Evolutionary conservation across 306 rosid genomes (phyloP).

Genomic region (Carpinus viminea): DNA sequence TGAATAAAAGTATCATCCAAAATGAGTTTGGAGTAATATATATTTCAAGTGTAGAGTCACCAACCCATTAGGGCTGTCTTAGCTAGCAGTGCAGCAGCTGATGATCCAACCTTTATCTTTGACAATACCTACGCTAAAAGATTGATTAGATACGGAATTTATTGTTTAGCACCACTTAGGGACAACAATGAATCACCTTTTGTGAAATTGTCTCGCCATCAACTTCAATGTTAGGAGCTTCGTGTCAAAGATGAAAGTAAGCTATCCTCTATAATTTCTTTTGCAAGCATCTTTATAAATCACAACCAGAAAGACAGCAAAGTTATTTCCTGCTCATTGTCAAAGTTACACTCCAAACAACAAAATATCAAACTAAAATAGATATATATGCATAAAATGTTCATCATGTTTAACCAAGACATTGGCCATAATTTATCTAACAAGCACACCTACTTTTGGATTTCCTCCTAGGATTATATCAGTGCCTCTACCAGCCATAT

Average conservation of each 20-base stretch:
- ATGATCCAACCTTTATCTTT: slow-evolving; percentile 84
- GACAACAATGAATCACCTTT: slow-evolving; percentile 51
- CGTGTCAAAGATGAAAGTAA: slow-evolving; percentile 66
- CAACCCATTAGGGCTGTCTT: slow-evolving; percentile 87
- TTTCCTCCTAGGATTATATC: slow-evolving; percentile 98
- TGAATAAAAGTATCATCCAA: slow-evolving; percentile 25
- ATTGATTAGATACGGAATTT: slow-evolving; percentile 29
- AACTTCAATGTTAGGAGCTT: slow-evolving; percentile 62
- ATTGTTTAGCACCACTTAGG: background rate
- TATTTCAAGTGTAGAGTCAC: slow-evolving; percentile 34
- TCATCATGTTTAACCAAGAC: slow-evolving; percentile 4
- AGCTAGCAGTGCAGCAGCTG: slow-evolving; percentile 84
- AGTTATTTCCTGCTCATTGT: slow-evolving; percentile 27
- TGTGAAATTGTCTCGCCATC: slow-evolving; percentile 58
- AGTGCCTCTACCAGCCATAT: slow-evolving; percentile 99
- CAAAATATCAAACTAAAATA: slow-evolving; percentile 20
- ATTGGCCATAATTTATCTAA: slow-evolving; percentile 22
- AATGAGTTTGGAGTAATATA: slow-evolving; percentile 3
- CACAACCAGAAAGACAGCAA: slow-evolving; percentile 23
- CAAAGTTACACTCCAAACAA: slow-evolving; percentile 25
- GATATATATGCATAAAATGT: slow-evolving; percentile 5
- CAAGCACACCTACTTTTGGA: slow-evolving; percentile 73
- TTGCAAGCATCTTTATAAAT: slow-evolving; percentile 80
- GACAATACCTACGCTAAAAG: slow-evolving; percentile 65
- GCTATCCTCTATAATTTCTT: slow-evolving; percentile 85